Evolutionary conservation across 2,329 filamentous ascomycete genomes (phyloP).

Genomic region (Tolypocladium tropicale): DNA sequence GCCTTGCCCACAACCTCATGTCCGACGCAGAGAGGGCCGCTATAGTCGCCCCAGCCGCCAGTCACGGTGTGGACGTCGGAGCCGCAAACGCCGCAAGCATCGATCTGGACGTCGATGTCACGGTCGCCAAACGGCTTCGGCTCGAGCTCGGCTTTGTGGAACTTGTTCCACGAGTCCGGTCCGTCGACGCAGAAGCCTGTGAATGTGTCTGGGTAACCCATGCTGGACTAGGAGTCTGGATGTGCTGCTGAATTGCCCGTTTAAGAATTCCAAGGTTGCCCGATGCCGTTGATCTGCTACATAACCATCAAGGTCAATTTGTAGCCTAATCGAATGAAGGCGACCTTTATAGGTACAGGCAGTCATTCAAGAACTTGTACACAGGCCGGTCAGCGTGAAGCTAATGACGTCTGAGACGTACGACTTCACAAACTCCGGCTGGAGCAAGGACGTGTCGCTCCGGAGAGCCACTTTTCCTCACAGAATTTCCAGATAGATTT

Average conservation of each 20-base stretch:
- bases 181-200: slow-evolving; percentile 31
- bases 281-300: neutral
- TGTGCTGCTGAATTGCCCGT: neutral
- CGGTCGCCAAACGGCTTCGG: slow-evolving; percentile 25
- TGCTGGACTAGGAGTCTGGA: slow-evolving; percentile 9
- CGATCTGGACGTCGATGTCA: slow-evolving; percentile 58
- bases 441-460: neutral
- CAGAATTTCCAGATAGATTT: neutral
- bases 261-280: neutral
- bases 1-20: slow-evolving; percentile 50
- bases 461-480: no score
- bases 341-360: no score
- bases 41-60: slow-evolving; percentile 42
- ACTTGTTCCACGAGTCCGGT: slow-evolving; percentile 30
- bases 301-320: neutral
- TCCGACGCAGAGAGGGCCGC: slow-evolving; percentile 41
- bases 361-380: no score
- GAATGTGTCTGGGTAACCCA: slow-evolving; percentile 35
- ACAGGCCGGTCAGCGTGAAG: no score
- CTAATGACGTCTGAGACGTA: neutral
- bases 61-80: slow-evolving; percentile 50
- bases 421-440: neutral
- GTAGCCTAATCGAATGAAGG: neutral
- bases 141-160: slow-evolving; percentile 25
- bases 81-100: slow-evolving; percentile 56